Evolutionary conservation across 2,329 filamentous ascomycete species (phyloP).

Genomic region (Hymenoscyphus linearis): DNA sequence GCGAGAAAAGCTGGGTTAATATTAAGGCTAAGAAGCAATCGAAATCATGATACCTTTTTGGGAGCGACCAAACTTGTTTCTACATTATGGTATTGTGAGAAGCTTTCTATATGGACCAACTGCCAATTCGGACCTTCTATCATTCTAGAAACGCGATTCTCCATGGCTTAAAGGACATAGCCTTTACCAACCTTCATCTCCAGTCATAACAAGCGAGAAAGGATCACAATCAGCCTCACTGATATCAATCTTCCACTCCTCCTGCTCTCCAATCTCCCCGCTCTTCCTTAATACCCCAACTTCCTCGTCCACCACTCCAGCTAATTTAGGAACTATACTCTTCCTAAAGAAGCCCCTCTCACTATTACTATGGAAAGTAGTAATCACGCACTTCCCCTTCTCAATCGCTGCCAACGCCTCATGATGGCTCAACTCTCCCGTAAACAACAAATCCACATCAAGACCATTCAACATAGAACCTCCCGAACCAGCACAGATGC

Average conservation of each 20-base stretch:
- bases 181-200: background rate
- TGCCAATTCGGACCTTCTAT: background rate
- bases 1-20: slow-evolving; percentile 23
- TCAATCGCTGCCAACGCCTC: slow-evolving; percentile 84
- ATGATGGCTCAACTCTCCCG: slow-evolving; percentile 90
- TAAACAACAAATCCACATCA: slow-evolving; percentile 77
- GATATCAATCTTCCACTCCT: slow-evolving; percentile 51
- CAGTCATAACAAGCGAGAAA: slow-evolving; percentile 61
- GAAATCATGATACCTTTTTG: slow-evolving; percentile 15
- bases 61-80: background rate
- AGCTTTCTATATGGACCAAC: background rate
- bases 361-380: slow-evolving; percentile 88
- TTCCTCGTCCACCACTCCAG: slow-evolving; percentile 28
- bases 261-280: slow-evolving; percentile 27
- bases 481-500: slow-evolving; percentile 86
- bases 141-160: background rate
- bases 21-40: slow-evolving; percentile 10
- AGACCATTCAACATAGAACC: slow-evolving; percentile 66
- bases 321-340: slow-evolving; percentile 55
- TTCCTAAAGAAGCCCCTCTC: slow-evolving; percentile 76
- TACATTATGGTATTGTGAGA: background rate
- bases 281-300: background rate
- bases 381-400: slow-evolving; percentile 74
- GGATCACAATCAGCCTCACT: slow-evolving; percentile 83
- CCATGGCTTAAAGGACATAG: background rate